A percentile compares a stretch with the other conserved stretches of the same genome.
These are phyloP conservation scores for Trichoderma gracile DNA, from an alignment of 2,329 filamentous ascomycete genomes.

Conservation along the genomic window DNA sequence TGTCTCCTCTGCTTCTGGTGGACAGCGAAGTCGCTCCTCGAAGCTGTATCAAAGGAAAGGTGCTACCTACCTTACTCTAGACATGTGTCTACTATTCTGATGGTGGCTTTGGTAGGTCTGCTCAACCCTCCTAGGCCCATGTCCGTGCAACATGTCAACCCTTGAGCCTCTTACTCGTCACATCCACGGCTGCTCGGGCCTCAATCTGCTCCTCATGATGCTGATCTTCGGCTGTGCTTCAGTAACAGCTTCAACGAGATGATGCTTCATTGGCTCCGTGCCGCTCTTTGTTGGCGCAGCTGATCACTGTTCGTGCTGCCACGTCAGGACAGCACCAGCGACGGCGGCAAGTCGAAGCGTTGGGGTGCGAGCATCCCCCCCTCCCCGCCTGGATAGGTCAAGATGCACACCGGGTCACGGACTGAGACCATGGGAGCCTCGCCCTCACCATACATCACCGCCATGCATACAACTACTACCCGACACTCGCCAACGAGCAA, in stretches of 20 bases:
- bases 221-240: constrained; percentile 22
- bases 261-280: constrained; percentile 21
- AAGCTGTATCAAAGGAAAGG: background rate
- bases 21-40: background rate
- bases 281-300: constrained; percentile 21
- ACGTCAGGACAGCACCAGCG: constrained; percentile 24
- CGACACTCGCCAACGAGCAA: background rate
- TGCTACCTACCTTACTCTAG: background rate
- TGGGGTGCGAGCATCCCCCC: background rate
- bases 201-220: constrained; percentile 18
- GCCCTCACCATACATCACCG: background rate
- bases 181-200: background rate
- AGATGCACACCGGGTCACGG: constrained; percentile 11
- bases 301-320: constrained; percentile 26
- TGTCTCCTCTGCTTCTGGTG: background rate
- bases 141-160: constrained; percentile 22
- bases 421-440: background rate
- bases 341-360: constrained; percentile 10
- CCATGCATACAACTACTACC: background rate
- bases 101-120: constrained; percentile 1
- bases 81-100: background rate
- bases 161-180: constrained; percentile 23
- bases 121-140: constrained; percentile 1
- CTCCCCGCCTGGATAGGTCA: background rate
- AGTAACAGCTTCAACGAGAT: constrained; percentile 6